Conservation (phyloP, 176 grass and related monocot species). For the Rhynchospora pubera region DNA sequence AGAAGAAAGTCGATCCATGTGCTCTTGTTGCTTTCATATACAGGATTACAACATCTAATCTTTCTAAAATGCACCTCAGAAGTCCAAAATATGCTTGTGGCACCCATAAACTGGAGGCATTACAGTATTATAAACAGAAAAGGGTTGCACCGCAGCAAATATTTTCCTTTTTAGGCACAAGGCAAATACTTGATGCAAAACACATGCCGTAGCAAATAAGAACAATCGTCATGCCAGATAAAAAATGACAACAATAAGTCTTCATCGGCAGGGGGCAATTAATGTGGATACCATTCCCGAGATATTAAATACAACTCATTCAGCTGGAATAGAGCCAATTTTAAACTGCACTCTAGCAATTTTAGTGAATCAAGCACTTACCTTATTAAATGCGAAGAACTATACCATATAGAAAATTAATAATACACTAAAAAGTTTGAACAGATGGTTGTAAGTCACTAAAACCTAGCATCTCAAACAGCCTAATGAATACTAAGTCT, state of each 20-base stretch:
- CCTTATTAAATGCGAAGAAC: not conserved
- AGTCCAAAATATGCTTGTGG: not conserved
- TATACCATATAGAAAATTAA: not conserved
- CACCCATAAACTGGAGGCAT: not conserved
- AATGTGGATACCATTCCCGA: not conserved
- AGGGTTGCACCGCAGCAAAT: no score
- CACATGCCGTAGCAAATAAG: not conserved
- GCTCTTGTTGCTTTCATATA: not conserved
- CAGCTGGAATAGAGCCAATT: not conserved
- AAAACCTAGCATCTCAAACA: not conserved
- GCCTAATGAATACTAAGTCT: constrained; percentile 1
- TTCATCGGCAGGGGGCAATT: not conserved
- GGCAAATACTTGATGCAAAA: not conserved
- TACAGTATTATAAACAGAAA: not conserved
- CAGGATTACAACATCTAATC: not conserved
- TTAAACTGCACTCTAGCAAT: not conserved
- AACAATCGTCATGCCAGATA: not conserved
- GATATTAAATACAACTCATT: not conserved
- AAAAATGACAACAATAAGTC: not conserved
- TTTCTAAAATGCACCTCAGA: not conserved
- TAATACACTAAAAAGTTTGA: not conserved
- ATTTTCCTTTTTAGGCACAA: no score
- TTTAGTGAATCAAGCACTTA: not conserved
- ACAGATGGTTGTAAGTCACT: not conserved
- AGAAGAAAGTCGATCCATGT: not conserved